Evolutionary conservation across 371 early-diverging fungal genomes (phyloP).

Genomic region (Apophysomyces trapeziformis): DNA sequence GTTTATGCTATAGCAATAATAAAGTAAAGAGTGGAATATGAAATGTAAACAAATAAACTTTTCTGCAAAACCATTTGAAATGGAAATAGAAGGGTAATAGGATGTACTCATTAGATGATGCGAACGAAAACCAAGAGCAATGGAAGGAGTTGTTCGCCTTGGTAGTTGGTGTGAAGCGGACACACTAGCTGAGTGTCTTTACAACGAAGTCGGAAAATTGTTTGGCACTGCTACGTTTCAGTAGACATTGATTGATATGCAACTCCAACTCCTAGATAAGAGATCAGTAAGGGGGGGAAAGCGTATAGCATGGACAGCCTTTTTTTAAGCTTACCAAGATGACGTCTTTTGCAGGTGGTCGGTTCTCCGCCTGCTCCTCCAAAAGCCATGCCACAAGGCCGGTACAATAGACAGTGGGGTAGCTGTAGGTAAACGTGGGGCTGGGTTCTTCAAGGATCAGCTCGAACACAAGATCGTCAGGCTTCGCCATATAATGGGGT

Average conservation of each 20-base stretch:
- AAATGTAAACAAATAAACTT: no score
- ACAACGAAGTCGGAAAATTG: conserved; percentile 34
- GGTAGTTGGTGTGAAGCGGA: no score
- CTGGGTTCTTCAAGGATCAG: conserved; percentile 42
- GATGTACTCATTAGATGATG: no score
- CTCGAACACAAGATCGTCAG: conserved; percentile 43
- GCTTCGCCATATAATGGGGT: conserved; percentile 46
- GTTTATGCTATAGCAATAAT: no score
- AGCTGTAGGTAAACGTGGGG: conserved; percentile 51
- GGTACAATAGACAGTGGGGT: conserved; percentile 48
- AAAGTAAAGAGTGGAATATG: no score
- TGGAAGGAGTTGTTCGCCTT: neutral
- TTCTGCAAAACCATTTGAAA: no score
- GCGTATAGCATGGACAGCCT: no score
- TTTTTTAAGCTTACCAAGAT: conserved; percentile 30
- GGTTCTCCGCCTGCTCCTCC: conserved; percentile 39
- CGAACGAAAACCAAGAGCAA: neutral
- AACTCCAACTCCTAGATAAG: conserved; percentile 41
- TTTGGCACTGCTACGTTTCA: conserved; percentile 34
- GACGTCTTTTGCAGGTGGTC: conserved; percentile 44
- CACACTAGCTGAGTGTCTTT: conserved; percentile 24
- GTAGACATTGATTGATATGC: conserved; percentile 43
- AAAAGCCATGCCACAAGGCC: conserved; percentile 57
- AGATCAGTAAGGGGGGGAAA: neutral
- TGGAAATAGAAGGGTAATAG: no score